These are phyloP conservation scores for Stemphylium beticola DNA, from an alignment of 2,329 filamentous ascomycete genomes.

Conservation along the genomic window DNA sequence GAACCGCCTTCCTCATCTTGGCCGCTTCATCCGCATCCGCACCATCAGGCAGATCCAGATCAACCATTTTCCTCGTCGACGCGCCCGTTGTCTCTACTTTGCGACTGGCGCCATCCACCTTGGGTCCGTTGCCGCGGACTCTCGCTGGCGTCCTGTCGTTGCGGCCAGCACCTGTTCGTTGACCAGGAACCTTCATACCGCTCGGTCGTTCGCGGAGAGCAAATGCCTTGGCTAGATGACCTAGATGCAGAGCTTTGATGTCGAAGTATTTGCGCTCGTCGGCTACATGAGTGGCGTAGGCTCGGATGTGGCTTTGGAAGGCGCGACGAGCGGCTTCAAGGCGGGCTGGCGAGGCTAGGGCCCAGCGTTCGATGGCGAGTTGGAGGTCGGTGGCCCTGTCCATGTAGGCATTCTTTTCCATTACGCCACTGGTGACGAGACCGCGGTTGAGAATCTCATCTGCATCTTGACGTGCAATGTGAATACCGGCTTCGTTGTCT, in stretches of 20 bases:
- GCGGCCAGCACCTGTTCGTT: conserved; percentile 54
- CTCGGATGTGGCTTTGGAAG: conserved; percentile 90
- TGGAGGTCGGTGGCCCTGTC: conserved; percentile 71
- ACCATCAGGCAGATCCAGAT: conserved; percentile 44
- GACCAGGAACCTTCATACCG: conserved; percentile 67
- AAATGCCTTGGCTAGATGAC: conserved; percentile 93
- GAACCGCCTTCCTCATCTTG: conserved; percentile 66
- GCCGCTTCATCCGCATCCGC: conserved; percentile 64
- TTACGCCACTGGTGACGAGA: conserved; percentile 54
- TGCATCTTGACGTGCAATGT: conserved; percentile 64
- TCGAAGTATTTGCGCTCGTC: conserved; percentile 88
- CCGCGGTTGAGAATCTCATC: conserved; percentile 73
- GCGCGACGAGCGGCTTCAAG: conserved; percentile 83
- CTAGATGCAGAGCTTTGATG: conserved; percentile 87
- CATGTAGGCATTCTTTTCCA: conserved; percentile 64
- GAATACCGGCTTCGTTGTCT: conserved; percentile 63
- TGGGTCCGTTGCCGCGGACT: conserved; percentile 46
- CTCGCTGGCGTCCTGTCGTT: conserved; percentile 45
- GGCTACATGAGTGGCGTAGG: conserved; percentile 91
- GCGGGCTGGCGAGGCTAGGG: conserved; percentile 67
- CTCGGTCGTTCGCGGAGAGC: conserved; percentile 86
- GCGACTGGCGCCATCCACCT: conserved; percentile 46
- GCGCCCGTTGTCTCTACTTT: conserved; percentile 36
- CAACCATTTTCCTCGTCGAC: conserved; percentile 27
- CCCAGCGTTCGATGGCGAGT: conserved; percentile 70